phyloP scores from a whole-genome alignment of 2,329 filamentous ascomycete species.

The Hypoxylon rubiginosum region DNA sequence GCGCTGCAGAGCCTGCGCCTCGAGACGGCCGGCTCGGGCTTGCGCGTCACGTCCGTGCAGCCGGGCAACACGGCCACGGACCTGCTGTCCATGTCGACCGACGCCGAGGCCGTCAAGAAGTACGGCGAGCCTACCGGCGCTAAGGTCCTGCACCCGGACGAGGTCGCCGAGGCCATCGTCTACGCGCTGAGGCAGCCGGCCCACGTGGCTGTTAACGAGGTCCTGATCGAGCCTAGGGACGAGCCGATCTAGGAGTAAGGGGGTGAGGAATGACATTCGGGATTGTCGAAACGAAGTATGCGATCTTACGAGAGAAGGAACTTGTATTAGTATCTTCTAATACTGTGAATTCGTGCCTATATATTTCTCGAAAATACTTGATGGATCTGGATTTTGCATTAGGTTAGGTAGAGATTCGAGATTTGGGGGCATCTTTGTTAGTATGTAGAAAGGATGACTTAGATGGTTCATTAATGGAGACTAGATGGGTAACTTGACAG shows the following conservation, averaged over 20 bases:
- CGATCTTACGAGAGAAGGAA: neutral
- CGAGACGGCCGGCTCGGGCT: conserved; percentile 79
- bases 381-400: too few species aligned
- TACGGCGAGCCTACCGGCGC: conserved; percentile 82
- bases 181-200: conserved; percentile 80
- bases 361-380: too few species aligned
- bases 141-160: conserved; percentile 78
- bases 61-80: conserved; percentile 83
- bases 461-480: neutral
- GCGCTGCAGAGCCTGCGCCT: conserved; percentile 81
- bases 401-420: neutral
- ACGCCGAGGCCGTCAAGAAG: conserved; percentile 81
- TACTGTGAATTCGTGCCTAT: too few species aligned
- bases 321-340: neutral
- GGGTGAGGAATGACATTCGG: neutral
- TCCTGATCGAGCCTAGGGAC: conserved; percentile 82
- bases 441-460: neutral
- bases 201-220: conserved; percentile 84
- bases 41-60: conserved; percentile 81
- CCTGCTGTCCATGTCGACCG: conserved; percentile 79
- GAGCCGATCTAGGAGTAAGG: conserved; percentile 72
- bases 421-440: neutral
- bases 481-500: neutral
- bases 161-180: conserved; percentile 79
- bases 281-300: neutral